phyloP scores from a whole-genome alignment of 1,284 basidiomycete genomes.

The Chalciporus piperatoides region DNA sequence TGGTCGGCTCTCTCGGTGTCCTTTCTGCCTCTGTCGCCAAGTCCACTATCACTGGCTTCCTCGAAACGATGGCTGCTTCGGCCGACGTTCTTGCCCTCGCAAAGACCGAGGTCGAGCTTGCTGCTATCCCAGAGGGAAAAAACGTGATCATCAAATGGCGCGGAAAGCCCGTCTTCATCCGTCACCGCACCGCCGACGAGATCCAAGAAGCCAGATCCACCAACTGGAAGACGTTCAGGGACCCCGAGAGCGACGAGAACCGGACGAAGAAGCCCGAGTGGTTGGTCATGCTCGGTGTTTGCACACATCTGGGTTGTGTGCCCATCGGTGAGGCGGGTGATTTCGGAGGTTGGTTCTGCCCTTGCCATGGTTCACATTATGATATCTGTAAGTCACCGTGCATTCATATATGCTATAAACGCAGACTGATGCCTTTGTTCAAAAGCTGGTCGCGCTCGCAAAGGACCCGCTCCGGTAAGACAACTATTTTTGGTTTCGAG shows the following conservation, averaged over 20 bases:
- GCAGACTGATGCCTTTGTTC: constrained; percentile 11
- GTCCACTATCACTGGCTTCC: constrained; percentile 91
- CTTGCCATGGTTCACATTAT: constrained; percentile 98
- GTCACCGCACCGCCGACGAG: constrained; percentile 91
- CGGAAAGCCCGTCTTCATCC: constrained; percentile 99
- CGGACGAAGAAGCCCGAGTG: constrained; percentile 96
- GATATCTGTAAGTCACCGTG: constrained; percentile 69
- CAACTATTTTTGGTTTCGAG: constrained; percentile 1
- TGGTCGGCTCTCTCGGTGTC: constrained; percentile 95
- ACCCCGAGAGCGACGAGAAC: constrained; percentile 88
- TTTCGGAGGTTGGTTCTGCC: constrained; percentile 98
- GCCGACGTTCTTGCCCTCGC: constrained; percentile 98
- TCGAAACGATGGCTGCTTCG: constrained; percentile 95
- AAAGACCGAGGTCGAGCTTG: constrained; percentile 95
- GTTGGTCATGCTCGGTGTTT: constrained; percentile 97
- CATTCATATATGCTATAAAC: constrained; percentile 4
- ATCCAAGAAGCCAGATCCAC: constrained; percentile 88
- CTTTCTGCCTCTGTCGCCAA: constrained; percentile 94
- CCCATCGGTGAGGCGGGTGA: constrained; percentile 98
- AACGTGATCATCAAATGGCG: constrained; percentile 99
- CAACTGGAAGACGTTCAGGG: constrained; percentile 87
- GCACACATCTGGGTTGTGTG: constrained; percentile 99
- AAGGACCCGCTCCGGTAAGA: constrained; percentile 89
- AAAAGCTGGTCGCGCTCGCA: constrained; percentile 87
- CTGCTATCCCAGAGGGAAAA: constrained; percentile 94